Base-by-base conservation (phyloP, 2,329 filamentous ascomycete genomes). In the Gyromitra esculenta region DNA sequence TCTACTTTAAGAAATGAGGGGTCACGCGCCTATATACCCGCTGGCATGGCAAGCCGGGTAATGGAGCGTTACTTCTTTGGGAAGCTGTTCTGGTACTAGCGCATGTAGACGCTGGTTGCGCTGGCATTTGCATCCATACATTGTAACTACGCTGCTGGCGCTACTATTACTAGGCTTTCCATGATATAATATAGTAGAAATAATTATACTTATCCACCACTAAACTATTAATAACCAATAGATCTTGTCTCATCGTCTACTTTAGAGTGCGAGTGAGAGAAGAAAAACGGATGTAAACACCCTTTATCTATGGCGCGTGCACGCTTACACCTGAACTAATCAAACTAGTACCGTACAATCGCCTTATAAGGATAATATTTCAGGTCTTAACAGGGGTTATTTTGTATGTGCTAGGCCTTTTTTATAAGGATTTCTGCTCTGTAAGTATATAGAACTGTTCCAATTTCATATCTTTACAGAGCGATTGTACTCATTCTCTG, bases 401-500 rank as follows among this genome's bases (percentile, higher is more conserved):
- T 21, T 21, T 21, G 18, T 21, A 1, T 21, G 18, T 21, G 18
- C 18, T 1, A 21, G 18, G 18, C 18, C 18, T 21, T 21, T 21
- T 21, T 21, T 21, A 21, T 21, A 21, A 21, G 18, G 18, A 21
- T 21, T 21, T 21, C 18, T 21, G 1, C 18, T 21, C 18, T 21
- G 1, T 21, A 21, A 21, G 18, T n/a, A n/a, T n/a, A n/a, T n/a
- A n/a, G n/a, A n/a, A n/a, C n/a, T n/a, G n/a, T n/a, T n/a, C n/a
- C n/a, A n/a, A n/a, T n/a, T n/a, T n/a, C n/a, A n/a, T n/a, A n/a
- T n/a, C n/a, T n/a, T n/a, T n/a, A n/a, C n/a, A n/a, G n/a, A n/a
- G n/a, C n/a, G 18, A 21, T 21, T 21, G 18, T 21, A 21, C 18
- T 21, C 60, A n/a, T 52, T 25, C 62, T 75, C 60, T 18, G 69